Base-by-base conservation (phyloP, 495 filamentous ascomycete genomes). In the Daldinia caldariorum region DNA sequence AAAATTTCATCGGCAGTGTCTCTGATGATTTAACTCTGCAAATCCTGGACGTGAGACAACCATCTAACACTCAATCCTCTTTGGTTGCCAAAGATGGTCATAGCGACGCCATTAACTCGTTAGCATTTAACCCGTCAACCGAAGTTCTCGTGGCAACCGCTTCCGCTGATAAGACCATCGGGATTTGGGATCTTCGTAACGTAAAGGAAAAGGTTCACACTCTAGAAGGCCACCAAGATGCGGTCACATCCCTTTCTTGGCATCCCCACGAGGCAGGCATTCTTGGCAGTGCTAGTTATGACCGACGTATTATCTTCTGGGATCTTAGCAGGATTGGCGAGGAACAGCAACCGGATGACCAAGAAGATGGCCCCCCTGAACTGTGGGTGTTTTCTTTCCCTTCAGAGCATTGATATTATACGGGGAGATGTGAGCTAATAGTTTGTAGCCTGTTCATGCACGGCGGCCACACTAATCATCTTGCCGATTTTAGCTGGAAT, bases 401-500 rank as follows among this genome's bases (percentile, higher is more conserved):
- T 26, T 26, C 3, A 3, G 26, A 26, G 26, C 26, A 26, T 32
- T 43, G n/a, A 34, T 29, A 31, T 50, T 67, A n/a, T 20, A 39
- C 8, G 41, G 41, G 37, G 57, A 31, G 13, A 50, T 26, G 62
- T 31, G 67, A 61, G 47, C 76, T 81, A 74, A 77, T 58, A 31
- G 13, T 22, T 58, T 13, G 8, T 68, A 93, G 91, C 51, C 82
- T 97, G 13, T 99, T 99, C 78, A 99, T 99, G 95, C 96, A 99
- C 72, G 96, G 95, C 64, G 96, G 96, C 22, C 96, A 98, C 81
- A 99, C 94, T 14, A 97, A 97, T 77, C 90, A 94, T 60, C 89
- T 99, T 43, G 91, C 91, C 9, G 96, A 99, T 79, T 98, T 99
- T 72, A 93, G 90, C 82, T 99, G 94, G 94, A 99, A 98, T 77